Base-by-base conservation (phyloP, 305 asterid genomes). In the Fraxinus nigra region DNA sequence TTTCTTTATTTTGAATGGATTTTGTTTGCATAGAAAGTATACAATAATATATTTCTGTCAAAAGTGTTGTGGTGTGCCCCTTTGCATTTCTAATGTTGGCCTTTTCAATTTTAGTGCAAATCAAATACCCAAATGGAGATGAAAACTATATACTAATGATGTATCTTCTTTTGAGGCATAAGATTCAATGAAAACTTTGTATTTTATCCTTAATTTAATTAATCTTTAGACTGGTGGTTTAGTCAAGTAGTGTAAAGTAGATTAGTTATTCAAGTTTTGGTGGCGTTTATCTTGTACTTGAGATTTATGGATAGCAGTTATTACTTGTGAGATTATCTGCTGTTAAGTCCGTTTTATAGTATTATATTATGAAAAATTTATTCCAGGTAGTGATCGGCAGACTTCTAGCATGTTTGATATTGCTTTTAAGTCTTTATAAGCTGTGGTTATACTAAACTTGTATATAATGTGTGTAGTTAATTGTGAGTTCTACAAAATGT, bases 51-150 rank as follows among this genome's bases (percentile, higher is more conserved):
- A 3, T 24, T 43, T 54, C 78, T 37, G 35, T 59, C 63, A 63
- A 63, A 63, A 69, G 75, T 69, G 75, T 69, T 69, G 20, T 69
- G 37, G 75, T 65, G 7, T 69, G 75, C 75, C 72, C 18, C 75
- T 20, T 67, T 43, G 70, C 75, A 22, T 79, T 70, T 33, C 73
- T 75, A 14, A 7, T 7, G 5, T 13, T 30, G 40, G 32, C 28
- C 14, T 76, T 54, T 69, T 18, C 65, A 63, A 37, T 13, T 43
- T 28, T 61, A 48, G 34, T 22, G 34, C 74, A 61, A 38, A 30
- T 75, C 35, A 34, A 33, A 46, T 72, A 3, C 43, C 76, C 37
- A 28, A 69, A 13, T 69, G 75, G 75, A 13, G 20, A 28, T 67
- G 37, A 67, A 67, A 24, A 28, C n/a, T 67, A 24, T 61, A 20